Conservation (phyloP, 805 yeast species). For the Pichia manshurica region DNA sequence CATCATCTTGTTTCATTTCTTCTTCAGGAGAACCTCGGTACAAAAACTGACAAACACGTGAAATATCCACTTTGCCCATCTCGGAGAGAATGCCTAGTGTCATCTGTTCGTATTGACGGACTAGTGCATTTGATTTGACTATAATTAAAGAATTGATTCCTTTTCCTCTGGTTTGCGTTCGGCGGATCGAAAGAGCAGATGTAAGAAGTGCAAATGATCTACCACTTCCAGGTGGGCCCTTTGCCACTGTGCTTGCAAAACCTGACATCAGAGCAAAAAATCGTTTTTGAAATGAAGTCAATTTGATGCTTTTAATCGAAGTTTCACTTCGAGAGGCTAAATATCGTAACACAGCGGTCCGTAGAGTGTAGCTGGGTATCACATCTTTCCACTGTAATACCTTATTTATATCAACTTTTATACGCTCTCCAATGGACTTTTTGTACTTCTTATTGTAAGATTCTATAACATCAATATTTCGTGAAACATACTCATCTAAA, state of each 20-base stretch:
- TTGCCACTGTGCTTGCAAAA: slow-evolving; percentile 27
- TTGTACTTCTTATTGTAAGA: slow-evolving; percentile 23
- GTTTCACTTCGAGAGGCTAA: slow-evolving; percentile 6
- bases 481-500: slow-evolving; percentile 19
- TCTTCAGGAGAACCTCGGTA: slow-evolving; percentile 23
- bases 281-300: slow-evolving; percentile 29
- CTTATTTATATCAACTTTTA: slow-evolving; percentile 19
- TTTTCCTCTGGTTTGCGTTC: slow-evolving; percentile 21
- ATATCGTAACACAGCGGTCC: slow-evolving; percentile 16
- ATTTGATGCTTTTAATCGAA: slow-evolving; percentile 2
- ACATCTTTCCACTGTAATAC: slow-evolving; percentile 19
- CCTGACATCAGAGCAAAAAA: slow-evolving; percentile 24
- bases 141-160: slow-evolving; percentile 28
- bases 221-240: slow-evolving; percentile 31
- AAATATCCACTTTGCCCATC: slow-evolving; percentile 4
- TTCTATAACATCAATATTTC: slow-evolving; percentile 21
- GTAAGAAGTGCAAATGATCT: slow-evolving; percentile 24
- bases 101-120: slow-evolving; percentile 20
- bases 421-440: slow-evolving; percentile 19
- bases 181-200: slow-evolving; percentile 23
- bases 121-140: slow-evolving; percentile 27
- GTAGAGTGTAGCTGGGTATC: slow-evolving; percentile 14
- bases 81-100: slow-evolving; percentile 14
- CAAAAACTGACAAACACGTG: slow-evolving; percentile 27
- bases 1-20: slow-evolving; percentile 24